phyloP scores from a whole-genome alignment of 208 protist genomes.

The Acanthamoeba sp. region DNA sequence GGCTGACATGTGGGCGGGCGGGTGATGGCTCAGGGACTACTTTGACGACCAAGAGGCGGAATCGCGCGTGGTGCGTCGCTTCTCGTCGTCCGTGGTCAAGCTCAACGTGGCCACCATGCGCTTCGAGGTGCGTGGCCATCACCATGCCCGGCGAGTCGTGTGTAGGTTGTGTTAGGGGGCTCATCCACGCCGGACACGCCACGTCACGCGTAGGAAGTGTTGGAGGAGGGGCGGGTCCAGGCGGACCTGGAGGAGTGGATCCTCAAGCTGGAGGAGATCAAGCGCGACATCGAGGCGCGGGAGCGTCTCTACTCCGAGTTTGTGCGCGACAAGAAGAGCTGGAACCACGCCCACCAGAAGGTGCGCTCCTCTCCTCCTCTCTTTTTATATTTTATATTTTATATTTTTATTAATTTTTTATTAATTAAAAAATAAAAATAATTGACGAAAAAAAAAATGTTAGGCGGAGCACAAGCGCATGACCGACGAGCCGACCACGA shows the following conservation, averaged over 20 bases:
- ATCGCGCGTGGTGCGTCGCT: slow-evolving; percentile 18
- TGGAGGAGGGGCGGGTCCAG: slow-evolving; percentile 25
- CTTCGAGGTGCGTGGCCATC: background rate
- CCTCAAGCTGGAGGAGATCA: slow-evolving; percentile 45
- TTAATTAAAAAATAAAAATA: no score
- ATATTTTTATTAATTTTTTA: no score
- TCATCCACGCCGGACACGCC: background rate
- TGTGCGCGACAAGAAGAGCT: slow-evolving; percentile 17
- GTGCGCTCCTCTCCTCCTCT: background rate
- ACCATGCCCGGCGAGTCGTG: background rate
- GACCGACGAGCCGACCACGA: background rate
- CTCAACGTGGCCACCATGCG: slow-evolving; percentile 55
- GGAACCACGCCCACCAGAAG: slow-evolving; percentile 35
- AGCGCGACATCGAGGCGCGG: slow-evolving; percentile 15
- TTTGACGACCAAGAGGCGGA: slow-evolving; percentile 19
- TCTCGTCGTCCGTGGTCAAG: slow-evolving; percentile 33
- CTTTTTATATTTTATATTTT: no score
- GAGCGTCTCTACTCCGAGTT: slow-evolving; percentile 19
- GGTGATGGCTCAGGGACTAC: background rate
- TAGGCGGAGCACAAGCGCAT: slow-evolving; percentile 26
- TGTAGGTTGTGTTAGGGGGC: no score
- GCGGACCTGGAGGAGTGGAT: slow-evolving; percentile 10
- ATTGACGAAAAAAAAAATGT: no score
- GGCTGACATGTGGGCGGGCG: no score
- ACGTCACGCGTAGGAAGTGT: background rate